These are phyloP conservation scores for Chlamydomonas applanata DNA, from an alignment of 139 green algal species.

Conservation along the genomic window DNA sequence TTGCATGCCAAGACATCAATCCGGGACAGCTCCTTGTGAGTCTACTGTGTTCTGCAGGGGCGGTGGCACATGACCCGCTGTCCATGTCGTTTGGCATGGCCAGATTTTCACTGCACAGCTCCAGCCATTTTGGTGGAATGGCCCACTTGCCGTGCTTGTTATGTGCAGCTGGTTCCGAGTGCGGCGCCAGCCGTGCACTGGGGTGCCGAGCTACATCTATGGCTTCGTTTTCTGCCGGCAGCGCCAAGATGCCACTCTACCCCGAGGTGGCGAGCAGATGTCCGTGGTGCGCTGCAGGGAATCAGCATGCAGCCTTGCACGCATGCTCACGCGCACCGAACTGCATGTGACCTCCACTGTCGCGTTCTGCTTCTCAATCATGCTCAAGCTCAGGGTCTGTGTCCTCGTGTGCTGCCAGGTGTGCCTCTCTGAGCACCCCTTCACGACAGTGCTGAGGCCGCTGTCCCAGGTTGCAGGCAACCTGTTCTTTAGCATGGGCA, in stretches of 20 bases:
- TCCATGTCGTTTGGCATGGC: too few relatives aligned
- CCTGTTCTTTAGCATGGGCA: constrained; percentile 61
- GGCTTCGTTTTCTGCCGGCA: constrained; percentile 92
- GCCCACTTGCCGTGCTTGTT: not conserved
- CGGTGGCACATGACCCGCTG: too few relatives aligned
- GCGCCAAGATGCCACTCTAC: constrained; percentile 79
- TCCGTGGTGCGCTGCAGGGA: too few relatives aligned
- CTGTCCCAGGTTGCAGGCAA: constrained; percentile 62
- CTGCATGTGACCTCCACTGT: too few relatives aligned
- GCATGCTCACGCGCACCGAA: too few relatives aligned
- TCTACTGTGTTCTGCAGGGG: too few relatives aligned
- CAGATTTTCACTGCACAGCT: not conserved
- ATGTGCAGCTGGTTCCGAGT: not conserved
- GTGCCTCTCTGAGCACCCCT: constrained; percentile 66
- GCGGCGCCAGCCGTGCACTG: not conserved
- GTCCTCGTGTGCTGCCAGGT: too few relatives aligned
- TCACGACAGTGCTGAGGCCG: constrained; percentile 49
- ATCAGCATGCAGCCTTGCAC: too few relatives aligned
- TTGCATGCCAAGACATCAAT: constrained; percentile 55
- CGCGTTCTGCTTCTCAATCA: too few relatives aligned
- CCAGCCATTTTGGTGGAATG: not conserved
- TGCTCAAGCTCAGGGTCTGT: too few relatives aligned
- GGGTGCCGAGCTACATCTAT: too few relatives aligned
- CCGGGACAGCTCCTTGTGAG: constrained; percentile 51
- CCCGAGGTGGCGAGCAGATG: constrained; percentile 80